Evolutionary conservation across 441 rosid genomes (phyloP), one percentile per base, ranked within the genome.

Genomic region (Pelargonium myrrhifolium): DNA sequence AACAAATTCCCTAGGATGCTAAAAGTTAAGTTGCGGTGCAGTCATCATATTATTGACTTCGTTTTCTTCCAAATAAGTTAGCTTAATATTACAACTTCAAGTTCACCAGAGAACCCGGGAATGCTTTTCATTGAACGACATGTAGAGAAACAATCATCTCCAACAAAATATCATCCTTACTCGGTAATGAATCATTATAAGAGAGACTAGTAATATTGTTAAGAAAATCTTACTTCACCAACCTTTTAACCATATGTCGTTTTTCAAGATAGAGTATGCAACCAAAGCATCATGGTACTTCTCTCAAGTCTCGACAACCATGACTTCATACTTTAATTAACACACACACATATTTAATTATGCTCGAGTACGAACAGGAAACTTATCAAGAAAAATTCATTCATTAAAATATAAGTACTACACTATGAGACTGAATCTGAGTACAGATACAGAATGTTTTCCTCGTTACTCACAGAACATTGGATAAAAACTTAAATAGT

Each of bases 41-140:
- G 22, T 7, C 64, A 37, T 68, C 40, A 10, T 28, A 68, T 65
- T 53, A 31, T 1, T 20, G 66, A 61, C n/a, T 53, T 68, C 64
- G 9, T 24, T 53, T 47, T 17, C 75, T 10, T 20, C 56, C 56
- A 63, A 53, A 66, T 43, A 14, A 40, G 31, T 45, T 45, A 2
- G 72, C 61, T 22, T n/a, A 31, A 14, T 45, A 11, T 42, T 22
- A 22, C 43, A 24, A 62, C 69, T 63, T 18, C 22, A 64, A 15
- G 40, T 15, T 64, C 47, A 62, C 28, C 20, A 12, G 11, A 26
- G 22, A 47, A 43, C 42, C 67, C 17, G 26, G 15, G 47, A 60
- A 65, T 59, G 18, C 45, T 21, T 61, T 18, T 35, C 31, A 55
- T 15, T n/a, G 24, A 49, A 64, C 31, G 55, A 70, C 20, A 43